Base-by-base conservation (phyloP, 23 red algal species). In the Porphyridium purpureum region DNA sequence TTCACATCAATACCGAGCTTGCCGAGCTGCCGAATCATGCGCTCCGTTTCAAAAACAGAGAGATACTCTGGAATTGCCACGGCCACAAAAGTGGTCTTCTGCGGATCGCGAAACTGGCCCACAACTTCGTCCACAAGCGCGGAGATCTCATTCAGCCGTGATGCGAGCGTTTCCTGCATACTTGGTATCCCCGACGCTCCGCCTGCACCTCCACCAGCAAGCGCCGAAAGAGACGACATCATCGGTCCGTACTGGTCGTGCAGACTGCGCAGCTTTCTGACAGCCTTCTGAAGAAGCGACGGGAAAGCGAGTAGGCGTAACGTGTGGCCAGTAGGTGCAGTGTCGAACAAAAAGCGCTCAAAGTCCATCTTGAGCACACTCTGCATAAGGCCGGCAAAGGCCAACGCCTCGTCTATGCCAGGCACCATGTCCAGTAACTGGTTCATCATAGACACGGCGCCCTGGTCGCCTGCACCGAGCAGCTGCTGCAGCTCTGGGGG, bases 41-140 rank as follows among this genome's bases (percentile, higher is more conserved):
- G 70, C 49, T 98, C 90, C 31, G 90, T 98, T 51, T 98, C 90
- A 55, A 81, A 98, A 17, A 98, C 75, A 19, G 79, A 82, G 21
- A 98, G 73, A 47, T 86, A 98, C 66, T 98, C 90, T 1, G 90
- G 79, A 31, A 98, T 98, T 35, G 79, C 85, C 35, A 98, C 90
- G 28, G 67, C 72, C 27, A 98, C 75, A 75, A 98, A 98, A 7
- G 90, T 83, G 27, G 79, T 81, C 9, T 64, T 67, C 29, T 23
- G 24, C 29, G 72, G 35, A 38, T 98, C 80, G 24, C 41, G 61
- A 25, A 98, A 98, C 7, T 69, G 76, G 4, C 27, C 53, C 22
- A 70, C 71, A 3, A 98, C 72, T 23, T 80, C 60, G 22, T 44
- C 57, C 14, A 78, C 79, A 32, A 86, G 51, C 9, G 66, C 58